phyloP scores from a whole-genome alignment of 2,329 filamentous ascomycete genomes.

The Coniochaeta sp. region DNA sequence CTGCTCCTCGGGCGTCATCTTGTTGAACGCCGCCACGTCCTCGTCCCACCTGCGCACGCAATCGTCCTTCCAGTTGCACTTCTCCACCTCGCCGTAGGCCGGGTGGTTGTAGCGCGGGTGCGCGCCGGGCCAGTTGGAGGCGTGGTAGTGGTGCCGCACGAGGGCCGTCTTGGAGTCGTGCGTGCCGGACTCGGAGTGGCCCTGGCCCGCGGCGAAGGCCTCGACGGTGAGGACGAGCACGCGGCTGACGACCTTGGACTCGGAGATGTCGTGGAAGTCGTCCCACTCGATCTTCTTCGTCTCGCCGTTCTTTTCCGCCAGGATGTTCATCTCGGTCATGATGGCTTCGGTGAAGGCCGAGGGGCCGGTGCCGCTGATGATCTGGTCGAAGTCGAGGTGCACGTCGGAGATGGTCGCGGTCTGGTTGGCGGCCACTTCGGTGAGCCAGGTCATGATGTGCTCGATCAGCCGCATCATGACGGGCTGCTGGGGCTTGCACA shows the following conservation, averaged over 20 bases:
- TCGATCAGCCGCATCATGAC: constrained; percentile 64
- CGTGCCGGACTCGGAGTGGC: constrained; percentile 66
- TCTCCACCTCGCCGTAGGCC: constrained; percentile 62
- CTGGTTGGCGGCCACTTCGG: constrained; percentile 51
- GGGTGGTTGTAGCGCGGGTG: constrained; percentile 63
- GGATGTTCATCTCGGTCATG: constrained; percentile 53
- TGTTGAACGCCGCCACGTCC: constrained; percentile 53
- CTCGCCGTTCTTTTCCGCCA: constrained; percentile 26
- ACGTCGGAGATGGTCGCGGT: constrained; percentile 52
- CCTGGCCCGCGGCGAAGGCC: constrained; percentile 66
- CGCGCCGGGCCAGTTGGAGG: constrained; percentile 61
- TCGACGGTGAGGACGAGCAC: constrained; percentile 64
- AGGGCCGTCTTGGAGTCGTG: constrained; percentile 59
- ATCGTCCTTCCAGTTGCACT: constrained; percentile 61
- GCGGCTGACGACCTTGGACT: constrained; percentile 58
- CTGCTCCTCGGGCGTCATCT: constrained; percentile 52
- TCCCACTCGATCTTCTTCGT: constrained; percentile 52
- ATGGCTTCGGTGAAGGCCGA: constrained; percentile 63
- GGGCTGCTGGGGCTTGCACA: constrained; percentile 58
- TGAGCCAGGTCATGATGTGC: constrained; percentile 61
- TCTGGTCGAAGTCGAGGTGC: constrained; percentile 63
- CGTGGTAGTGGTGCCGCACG: constrained; percentile 70
- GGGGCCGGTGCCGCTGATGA: constrained; percentile 66
- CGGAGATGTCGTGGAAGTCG: constrained; percentile 56
- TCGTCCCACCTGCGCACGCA: constrained; percentile 62